Evolutionary conservation across 2,329 filamentous ascomycete genomes (phyloP).

Genomic region (Hymenoscyphus scutula): DNA sequence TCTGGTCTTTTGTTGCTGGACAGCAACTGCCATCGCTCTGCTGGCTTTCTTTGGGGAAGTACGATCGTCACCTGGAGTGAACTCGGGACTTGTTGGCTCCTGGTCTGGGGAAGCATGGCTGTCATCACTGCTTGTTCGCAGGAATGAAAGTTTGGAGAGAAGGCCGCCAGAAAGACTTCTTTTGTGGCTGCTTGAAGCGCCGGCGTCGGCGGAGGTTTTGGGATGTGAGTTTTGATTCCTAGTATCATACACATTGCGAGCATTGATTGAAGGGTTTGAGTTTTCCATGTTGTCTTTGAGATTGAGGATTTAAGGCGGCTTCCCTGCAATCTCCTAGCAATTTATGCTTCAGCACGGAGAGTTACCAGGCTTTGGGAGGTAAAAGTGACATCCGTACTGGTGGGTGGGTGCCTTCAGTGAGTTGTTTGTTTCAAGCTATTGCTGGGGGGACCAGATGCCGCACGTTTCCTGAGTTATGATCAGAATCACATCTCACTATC

Average conservation of each 20-base stretch:
- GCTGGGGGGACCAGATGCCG: too few species aligned
- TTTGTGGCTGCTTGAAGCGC: constrained; percentile 43
- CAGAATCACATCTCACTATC: too few species aligned
- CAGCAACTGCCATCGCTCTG: constrained; percentile 36
- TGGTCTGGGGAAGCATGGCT: constrained; percentile 30
- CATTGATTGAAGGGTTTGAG: neutral
- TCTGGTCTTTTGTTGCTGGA: constrained; percentile 53
- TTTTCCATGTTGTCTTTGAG: neutral
- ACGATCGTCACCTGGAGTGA: constrained; percentile 30
- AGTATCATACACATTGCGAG: neutral
- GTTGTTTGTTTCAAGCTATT: too few species aligned
- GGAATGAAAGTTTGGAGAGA: constrained; percentile 67
- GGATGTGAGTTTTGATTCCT: neutral
- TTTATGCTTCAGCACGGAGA: neutral
- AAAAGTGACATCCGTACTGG: neutral
- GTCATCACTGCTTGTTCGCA: constrained; percentile 50
- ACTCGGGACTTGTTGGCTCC: constrained; percentile 33
- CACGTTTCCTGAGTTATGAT: too few species aligned
- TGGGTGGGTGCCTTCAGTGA: neutral
- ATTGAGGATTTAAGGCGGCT: neutral
- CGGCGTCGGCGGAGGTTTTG: constrained; percentile 10
- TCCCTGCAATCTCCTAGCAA: neutral
- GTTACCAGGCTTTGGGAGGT: neutral
- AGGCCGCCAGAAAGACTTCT: constrained; percentile 51
- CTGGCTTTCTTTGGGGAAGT: constrained; percentile 32